Base-by-base conservation (phyloP, 1,284 basidiomycete species). In the Cryptococcus floricola region DNA sequence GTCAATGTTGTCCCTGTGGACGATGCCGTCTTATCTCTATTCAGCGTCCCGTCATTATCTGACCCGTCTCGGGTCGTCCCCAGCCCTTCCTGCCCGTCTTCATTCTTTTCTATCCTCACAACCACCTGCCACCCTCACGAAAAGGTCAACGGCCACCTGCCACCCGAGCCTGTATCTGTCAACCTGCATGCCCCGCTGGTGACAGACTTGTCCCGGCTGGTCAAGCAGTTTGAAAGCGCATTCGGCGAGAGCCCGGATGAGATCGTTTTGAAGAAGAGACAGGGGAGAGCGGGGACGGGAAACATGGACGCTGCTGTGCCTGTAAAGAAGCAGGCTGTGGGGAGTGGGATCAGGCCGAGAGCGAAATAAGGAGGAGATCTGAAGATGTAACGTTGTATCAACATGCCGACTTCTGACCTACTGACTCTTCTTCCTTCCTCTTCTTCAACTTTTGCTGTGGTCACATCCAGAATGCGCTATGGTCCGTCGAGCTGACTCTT, bases 191-290 rank as follows among this genome's bases (percentile, higher is more conserved):
- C 68, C 14, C 63, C 66, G 5, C 62, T 68, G n/a, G 62, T 61
- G 3, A 63, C 62, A 5, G 63, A 74, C 41, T 54, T 59, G 10
- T 54, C 58, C 14, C 57, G 53, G 1, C 59, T 70, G 3, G 63
- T 65, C 39, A 50, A 59, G 31, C 62, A 67, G 9, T 67, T 76
- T 14, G 65, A 62, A 38, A 55, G 57, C 5, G 71, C 68, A 7
- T 76, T 76, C 43, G 64, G 66, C 19, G 70, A 78, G 48, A 82
- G 81, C 60, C 82, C 82, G 23, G 82, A 83, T 59, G 82, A 83
- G 56, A 63, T 79, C 37, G 79, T 83, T 9, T 58, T 80, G 48
- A 66, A 75, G 41, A 80, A 77, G 42, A 67, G 81, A 53, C 74
- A 78, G 55, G 80, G 80, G 3, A 79, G 80, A 7, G 73, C 72